These are phyloP conservation scores for Rehmannia glutinosa DNA, from an alignment of 257 asterid species.

Conservation along the genomic window DNA sequence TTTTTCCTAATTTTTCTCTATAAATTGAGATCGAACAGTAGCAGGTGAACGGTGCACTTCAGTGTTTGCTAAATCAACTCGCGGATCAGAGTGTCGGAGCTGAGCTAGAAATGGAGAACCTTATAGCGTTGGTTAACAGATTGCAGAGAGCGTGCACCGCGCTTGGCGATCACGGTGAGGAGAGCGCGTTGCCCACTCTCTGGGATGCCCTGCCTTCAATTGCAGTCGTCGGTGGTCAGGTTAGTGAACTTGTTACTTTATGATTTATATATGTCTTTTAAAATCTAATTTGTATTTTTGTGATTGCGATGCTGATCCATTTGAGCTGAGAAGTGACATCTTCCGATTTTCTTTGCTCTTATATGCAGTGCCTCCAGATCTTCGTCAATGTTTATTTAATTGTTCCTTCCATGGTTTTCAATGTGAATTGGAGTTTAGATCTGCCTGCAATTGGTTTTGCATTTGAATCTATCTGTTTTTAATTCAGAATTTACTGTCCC, in stretches of 20 bases:
- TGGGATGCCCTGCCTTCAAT: constrained; percentile 87
- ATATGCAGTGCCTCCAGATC: too few relatives aligned
- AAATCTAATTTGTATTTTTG: neutral
- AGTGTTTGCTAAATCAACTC: constrained; percentile 5
- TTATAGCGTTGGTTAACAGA: constrained; percentile 62
- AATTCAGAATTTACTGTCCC: neutral
- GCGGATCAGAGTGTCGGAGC: constrained; percentile 11
- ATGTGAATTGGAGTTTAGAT: neutral
- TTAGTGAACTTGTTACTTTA: constrained; percentile 1
- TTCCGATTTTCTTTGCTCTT: neutral
- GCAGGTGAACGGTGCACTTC: constrained; percentile 5
- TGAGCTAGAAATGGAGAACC: constrained; percentile 79
- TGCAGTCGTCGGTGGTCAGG: constrained; percentile 94
- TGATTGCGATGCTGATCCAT: constrained; percentile 5
- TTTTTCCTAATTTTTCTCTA: neutral
- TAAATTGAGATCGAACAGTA: constrained; percentile 8
- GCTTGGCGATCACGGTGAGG: constrained; percentile 82
- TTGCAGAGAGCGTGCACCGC: constrained; percentile 86
- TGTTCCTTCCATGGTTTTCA: neutral
- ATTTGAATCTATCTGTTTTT: neutral
- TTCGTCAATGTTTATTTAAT: neutral
- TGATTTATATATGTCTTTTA: neutral
- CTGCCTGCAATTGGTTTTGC: neutral
- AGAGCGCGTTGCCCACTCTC: constrained; percentile 65
- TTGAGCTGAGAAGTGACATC: neutral